phyloP scores from a whole-genome alignment of 495 filamentous ascomycete species.

The Podospora appendiculata region DNA sequence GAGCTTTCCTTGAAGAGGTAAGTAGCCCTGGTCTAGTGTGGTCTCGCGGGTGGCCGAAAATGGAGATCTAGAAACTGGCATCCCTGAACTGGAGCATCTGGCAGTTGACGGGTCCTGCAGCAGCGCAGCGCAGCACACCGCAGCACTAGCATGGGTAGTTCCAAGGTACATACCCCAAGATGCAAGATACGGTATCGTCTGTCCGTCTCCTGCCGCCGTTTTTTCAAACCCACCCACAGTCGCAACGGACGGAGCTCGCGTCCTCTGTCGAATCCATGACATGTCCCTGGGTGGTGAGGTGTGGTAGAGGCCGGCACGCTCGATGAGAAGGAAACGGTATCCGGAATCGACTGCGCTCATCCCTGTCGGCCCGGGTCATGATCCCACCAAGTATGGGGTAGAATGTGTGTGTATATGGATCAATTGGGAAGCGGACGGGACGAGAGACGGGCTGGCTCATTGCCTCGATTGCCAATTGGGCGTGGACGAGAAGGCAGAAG shows the following conservation, averaged over 20 bases:
- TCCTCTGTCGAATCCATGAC: no score
- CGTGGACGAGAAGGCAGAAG: no score
- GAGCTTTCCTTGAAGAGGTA: conserved; percentile 20
- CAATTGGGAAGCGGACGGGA: conserved; percentile 1
- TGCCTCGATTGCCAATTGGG: background rate
- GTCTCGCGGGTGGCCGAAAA: background rate
- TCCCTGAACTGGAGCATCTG: background rate
- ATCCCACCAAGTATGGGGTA: background rate
- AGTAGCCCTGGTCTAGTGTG: background rate
- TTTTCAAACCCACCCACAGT: no score
- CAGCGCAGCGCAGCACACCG: background rate
- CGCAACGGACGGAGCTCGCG: no score
- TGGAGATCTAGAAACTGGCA: background rate
- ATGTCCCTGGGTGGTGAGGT: no score
- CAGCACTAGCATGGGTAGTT: background rate
- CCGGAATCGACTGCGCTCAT: background rate
- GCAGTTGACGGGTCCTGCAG: conserved; percentile 3
- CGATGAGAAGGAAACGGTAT: background rate
- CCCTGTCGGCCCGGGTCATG: no score
- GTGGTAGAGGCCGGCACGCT: no score
- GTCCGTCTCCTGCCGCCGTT: no score
- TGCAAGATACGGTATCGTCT: no score
- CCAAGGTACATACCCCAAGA: background rate
- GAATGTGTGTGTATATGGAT: background rate
- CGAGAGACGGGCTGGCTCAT: background rate